phyloP scores from a whole-genome alignment of 805 yeast genomes.

The Candida chilensis region DNA sequence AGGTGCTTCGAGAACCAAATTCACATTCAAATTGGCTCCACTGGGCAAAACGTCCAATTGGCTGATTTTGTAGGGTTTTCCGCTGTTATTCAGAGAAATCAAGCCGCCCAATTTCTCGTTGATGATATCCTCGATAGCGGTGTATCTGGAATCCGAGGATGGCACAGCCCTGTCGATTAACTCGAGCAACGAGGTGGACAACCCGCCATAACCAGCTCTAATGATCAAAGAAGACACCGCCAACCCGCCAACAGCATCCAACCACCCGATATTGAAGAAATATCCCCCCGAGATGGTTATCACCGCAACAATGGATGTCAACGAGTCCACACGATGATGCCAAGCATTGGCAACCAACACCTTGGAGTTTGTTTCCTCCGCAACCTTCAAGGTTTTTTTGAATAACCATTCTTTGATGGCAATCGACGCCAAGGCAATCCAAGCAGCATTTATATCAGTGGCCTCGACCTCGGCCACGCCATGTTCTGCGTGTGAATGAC shows the following conservation, averaged over 20 bases:
- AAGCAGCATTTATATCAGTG: slow-evolving; percentile 84
- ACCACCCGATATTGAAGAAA: slow-evolving; percentile 66
- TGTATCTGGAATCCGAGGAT: slow-evolving; percentile 38
- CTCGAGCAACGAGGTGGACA: slow-evolving; percentile 62
- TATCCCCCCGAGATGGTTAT: slow-evolving; percentile 83
- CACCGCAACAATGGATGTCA: slow-evolving; percentile 87
- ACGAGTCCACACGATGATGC: slow-evolving; percentile 94
- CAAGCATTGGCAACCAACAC: slow-evolving; percentile 96
- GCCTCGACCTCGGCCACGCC: slow-evolving; percentile 18
- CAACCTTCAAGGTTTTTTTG: slow-evolving; percentile 75
- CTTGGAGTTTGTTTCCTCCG: slow-evolving; percentile 69
- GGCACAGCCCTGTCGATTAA: slow-evolving; percentile 67
- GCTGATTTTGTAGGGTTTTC: slow-evolving; percentile 22
- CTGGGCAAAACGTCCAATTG: slow-evolving; percentile 41
- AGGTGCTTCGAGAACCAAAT: slow-evolving; percentile 25
- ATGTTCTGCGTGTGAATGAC: slow-evolving; percentile 16
- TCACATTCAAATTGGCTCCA: slow-evolving; percentile 46
- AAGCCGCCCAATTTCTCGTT: slow-evolving; percentile 18
- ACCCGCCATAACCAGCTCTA: slow-evolving; percentile 76
- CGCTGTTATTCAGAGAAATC: slow-evolving; percentile 30
- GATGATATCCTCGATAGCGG: slow-evolving; percentile 26
- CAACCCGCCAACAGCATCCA: slow-evolving; percentile 90
- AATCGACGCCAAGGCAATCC: slow-evolving; percentile 90
- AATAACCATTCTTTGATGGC: slow-evolving; percentile 83
- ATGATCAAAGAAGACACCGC: slow-evolving; percentile 76